phyloP scores from a whole-genome alignment of 495 filamentous ascomycete genomes.

The Chaetomidium leptoderma region DNA sequence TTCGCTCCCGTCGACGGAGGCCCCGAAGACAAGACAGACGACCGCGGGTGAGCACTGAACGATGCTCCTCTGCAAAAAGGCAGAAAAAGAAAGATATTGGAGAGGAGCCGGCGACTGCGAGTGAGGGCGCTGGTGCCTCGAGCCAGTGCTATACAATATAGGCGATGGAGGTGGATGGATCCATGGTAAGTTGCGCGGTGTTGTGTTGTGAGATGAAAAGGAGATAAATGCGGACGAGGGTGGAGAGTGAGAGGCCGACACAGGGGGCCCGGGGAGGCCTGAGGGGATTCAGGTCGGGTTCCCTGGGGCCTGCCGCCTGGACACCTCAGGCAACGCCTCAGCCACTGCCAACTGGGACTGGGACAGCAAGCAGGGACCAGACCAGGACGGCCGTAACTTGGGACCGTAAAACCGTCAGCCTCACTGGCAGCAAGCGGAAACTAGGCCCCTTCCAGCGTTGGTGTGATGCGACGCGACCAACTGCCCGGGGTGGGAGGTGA shows the following conservation, averaged over 20 bases:
- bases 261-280: not conserved
- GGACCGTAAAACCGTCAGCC: not conserved
- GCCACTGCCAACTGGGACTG: not conserved
- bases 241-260: not conserved
- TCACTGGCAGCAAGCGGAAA: not conserved
- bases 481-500: not conserved
- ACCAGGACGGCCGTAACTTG: not conserved
- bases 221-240: not conserved
- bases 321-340: not conserved
- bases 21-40: conserved; percentile 1
- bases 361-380: no score
- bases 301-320: not conserved
- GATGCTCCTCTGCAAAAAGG: not conserved
- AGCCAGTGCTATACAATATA: not conserved
- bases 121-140: conserved; percentile 7
- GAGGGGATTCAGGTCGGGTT: not conserved
- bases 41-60: not conserved
- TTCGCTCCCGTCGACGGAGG: conserved; percentile 8
- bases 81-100: not conserved
- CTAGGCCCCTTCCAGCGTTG: not conserved
- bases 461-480: not conserved
- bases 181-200: not conserved
- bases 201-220: not conserved
- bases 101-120: not conserved
- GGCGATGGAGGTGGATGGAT: not conserved